phyloP scores from a whole-genome alignment of 176 grass and related monocot genomes.

The Urochloa ruziziensis region DNA sequence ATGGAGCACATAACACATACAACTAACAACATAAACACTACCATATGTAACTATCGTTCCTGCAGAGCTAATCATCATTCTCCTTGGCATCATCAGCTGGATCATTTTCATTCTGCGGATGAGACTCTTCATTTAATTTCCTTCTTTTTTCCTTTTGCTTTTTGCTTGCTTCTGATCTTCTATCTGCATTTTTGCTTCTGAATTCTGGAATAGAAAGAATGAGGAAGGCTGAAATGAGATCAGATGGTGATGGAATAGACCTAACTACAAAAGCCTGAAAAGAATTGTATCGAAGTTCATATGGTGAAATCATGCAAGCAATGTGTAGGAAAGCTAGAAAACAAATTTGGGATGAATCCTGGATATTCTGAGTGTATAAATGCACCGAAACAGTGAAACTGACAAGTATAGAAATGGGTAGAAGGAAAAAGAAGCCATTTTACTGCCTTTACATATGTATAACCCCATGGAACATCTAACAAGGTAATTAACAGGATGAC shows the following conservation, averaged over 20 bases:
- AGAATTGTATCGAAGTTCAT: neutral
- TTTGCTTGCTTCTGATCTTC: constrained; percentile 39
- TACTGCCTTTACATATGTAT: neutral
- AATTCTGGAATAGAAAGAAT: constrained; percentile 43
- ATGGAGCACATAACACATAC: neutral
- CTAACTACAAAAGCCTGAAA: neutral
- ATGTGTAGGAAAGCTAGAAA: neutral
- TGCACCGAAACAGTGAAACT: neutral
- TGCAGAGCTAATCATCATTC: neutral
- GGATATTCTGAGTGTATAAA: neutral
- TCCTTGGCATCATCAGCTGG: constrained; percentile 11
- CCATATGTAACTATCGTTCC: neutral
- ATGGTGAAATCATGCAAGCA: neutral
- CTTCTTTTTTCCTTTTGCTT: constrained; percentile 66
- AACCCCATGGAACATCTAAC: neutral
- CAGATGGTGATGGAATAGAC: neutral
- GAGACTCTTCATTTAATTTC: constrained; percentile 41
- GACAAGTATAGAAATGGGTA: neutral
- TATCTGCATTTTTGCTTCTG: constrained; percentile 60
- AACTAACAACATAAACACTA: neutral
- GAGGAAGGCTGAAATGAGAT: neutral
- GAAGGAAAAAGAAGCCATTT: neutral
- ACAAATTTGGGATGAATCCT: neutral
- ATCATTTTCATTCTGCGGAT: constrained; percentile 13
- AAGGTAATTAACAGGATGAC: neutral